phyloP scores from a whole-genome alignment of 2,329 filamentous ascomycete species.

The Colletotrichum sp. region DNA sequence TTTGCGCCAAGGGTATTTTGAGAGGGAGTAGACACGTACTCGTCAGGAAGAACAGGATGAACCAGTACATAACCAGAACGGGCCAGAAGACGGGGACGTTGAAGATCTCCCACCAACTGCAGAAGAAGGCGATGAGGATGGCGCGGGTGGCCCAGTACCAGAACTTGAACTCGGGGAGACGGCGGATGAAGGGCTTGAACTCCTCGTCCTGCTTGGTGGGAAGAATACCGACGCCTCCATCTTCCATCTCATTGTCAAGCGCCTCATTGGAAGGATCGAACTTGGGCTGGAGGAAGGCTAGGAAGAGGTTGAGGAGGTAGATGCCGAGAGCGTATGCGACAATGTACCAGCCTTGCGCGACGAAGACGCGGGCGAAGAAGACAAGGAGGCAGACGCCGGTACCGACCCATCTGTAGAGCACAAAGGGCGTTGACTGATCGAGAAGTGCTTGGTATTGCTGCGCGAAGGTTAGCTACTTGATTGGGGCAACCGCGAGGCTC shows the following conservation, averaged over 20 bases:
- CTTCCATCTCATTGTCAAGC: slow-evolving; percentile 94
- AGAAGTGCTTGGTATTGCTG: slow-evolving; percentile 95
- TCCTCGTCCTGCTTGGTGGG: slow-evolving; percentile 97
- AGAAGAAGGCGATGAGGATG: slow-evolving; percentile 80
- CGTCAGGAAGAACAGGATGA: slow-evolving; percentile 93
- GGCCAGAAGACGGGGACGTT: slow-evolving; percentile 99
- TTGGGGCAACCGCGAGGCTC: background rate
- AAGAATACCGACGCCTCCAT: slow-evolving; percentile 80
- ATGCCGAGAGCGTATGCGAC: slow-evolving; percentile 98
- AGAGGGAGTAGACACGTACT: slow-evolving; percentile 64
- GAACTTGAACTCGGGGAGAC: slow-evolving; percentile 99
- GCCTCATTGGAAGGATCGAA: slow-evolving; percentile 95
- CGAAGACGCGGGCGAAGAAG: slow-evolving; percentile 88
- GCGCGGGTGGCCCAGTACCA: slow-evolving; percentile 96
- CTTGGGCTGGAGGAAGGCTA: slow-evolving; percentile 97
- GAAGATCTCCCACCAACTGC: slow-evolving; percentile 93
- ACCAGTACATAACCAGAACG: slow-evolving; percentile 97
- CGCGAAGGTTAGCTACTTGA: slow-evolving; percentile 22
- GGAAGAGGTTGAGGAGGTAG: slow-evolving; percentile 98
- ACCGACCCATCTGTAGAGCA: slow-evolving; percentile 87
- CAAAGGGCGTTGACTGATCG: slow-evolving; percentile 90
- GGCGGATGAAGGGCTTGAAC: slow-evolving; percentile 95
- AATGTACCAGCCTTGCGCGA: slow-evolving; percentile 99
- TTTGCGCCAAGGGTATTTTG: background rate
- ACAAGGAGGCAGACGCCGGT: slow-evolving; percentile 77